Conservation (phyloP, 2,329 filamentous ascomycete species). For the Phymatotrichopsis omnivora region DNA sequence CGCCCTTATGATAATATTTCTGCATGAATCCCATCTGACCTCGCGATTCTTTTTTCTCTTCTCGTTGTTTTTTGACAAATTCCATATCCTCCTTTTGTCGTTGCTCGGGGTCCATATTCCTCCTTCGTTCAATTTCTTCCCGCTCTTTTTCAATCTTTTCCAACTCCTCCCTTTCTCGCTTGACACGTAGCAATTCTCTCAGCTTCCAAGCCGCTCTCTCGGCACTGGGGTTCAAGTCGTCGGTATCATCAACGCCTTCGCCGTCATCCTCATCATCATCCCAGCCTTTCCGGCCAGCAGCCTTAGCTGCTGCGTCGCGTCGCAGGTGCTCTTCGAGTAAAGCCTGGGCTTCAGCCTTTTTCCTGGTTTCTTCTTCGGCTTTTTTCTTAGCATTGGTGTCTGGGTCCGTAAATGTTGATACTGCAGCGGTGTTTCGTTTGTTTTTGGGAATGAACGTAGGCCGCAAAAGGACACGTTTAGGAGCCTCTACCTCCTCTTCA, state of each 20-base stretch:
- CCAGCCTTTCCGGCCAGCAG: conserved; percentile 74
- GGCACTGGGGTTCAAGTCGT: conserved; percentile 74
- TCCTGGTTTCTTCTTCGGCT: conserved; percentile 38
- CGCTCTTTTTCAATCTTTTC: conserved; percentile 74
- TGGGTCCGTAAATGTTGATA: conserved; percentile 18
- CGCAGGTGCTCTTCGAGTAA: conserved; percentile 83
- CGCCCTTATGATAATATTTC: conserved; percentile 92
- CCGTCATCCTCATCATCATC: conserved; percentile 62
- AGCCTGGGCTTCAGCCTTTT: conserved; percentile 62
- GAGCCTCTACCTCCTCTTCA: conserved; percentile 44
- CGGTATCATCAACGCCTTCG: conserved; percentile 76
- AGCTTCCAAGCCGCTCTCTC: conserved; percentile 91
- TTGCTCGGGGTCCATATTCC: conserved; percentile 78
- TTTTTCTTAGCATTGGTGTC: conserved; percentile 36
- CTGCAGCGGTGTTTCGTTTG: conserved; percentile 41
- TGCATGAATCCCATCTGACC: conserved; percentile 87
- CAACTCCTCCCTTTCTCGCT: conserved; percentile 74
- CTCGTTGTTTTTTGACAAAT: conserved; percentile 65
- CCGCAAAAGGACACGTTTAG: conserved; percentile 47
- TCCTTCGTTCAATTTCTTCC: conserved; percentile 78
- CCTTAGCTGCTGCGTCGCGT: conserved; percentile 64
- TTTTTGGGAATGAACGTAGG: conserved; percentile 58
- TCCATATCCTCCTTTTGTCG: conserved; percentile 73
- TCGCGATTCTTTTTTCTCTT: conserved; percentile 60
- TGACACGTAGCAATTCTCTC: conserved; percentile 78